Base-by-base conservation (phyloP, 73 alveolate species). In the Stentor roeselii region DNA sequence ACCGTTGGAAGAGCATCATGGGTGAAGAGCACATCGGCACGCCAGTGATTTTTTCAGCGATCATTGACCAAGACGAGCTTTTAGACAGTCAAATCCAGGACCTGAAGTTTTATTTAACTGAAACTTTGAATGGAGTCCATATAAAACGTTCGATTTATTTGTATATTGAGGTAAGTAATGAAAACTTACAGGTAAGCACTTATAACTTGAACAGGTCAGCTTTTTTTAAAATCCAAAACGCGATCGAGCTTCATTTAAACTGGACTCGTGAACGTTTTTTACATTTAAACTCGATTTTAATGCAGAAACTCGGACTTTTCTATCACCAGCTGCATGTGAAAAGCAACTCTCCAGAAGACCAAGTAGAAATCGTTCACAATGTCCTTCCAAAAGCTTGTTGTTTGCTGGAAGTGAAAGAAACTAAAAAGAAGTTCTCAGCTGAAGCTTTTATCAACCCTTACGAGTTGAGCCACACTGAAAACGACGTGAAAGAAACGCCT, bases 241-340 rank as follows among this genome's bases (percentile, higher is more conserved):
- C n/a, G 14, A 34, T 67, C 0, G 80, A 34, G 34, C 34, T 40
- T 0, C 80, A 67, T 2, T 36, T 67, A 21, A 21, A 30, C 21
- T 67, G 80, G 42, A 34, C n/a, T 21, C 80, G 80, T 21, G 41
- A 67, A 2, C 21, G 80, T 14, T 67, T 21, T 2, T 21, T 36
- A 21, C 80, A 27, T 21, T n/a, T 67, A 15, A 67, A 67, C 34
- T 11, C 21, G 1, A 21, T 27, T 67, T 67, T 67, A 34, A 67
- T 32, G n/a, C 50, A 30, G 34, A 67, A 67, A 67, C 80, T 67
- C 41, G 80, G 80, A 36, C 80, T 67, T 1, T 67, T 30, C 41
- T 40, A 67, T 32, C 80, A 67, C 41, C 15, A 67, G 21, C 11
- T 67, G 27, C 37, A 36, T 67, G 34, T 67, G 41, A 40, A 67